phyloP scores from a whole-genome alignment of 2,329 filamentous ascomycete genomes.

The Penicillium vulpinum region DNA sequence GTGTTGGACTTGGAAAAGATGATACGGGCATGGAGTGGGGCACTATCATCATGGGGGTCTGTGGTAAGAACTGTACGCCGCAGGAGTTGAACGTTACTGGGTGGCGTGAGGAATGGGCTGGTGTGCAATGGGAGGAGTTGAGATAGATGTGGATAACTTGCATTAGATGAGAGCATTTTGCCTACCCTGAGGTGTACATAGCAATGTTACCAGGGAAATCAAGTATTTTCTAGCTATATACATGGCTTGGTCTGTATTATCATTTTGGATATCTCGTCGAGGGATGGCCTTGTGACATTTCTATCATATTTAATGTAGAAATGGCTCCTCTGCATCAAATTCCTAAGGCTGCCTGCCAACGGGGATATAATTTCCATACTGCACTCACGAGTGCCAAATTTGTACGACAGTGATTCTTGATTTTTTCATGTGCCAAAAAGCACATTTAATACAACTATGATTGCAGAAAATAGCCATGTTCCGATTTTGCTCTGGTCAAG shows the following conservation, averaged over 20 bases:
- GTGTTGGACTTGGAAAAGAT: constrained; percentile 57
- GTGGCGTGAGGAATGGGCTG: constrained; percentile 94
- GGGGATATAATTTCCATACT: too few species aligned
- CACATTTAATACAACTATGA: too few species aligned
- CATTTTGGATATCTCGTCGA: not conserved
- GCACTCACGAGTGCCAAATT: too few species aligned
- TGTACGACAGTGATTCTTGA: too few species aligned
- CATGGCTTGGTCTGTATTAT: not conserved
- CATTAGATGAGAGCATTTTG: not conserved
- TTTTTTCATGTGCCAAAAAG: too few species aligned
- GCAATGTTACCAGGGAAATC: not conserved
- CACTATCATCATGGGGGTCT: constrained; percentile 84
- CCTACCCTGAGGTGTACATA: not conserved
- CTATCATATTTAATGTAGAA: too few species aligned
- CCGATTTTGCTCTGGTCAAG: too few species aligned
- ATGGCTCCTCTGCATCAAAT: too few species aligned
- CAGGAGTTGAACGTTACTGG: constrained; percentile 64
- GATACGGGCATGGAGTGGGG: constrained; percentile 96
- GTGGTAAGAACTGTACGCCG: constrained; percentile 73
- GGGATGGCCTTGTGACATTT: not conserved
- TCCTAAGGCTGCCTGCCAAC: too few species aligned
- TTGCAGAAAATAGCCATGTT: too few species aligned
- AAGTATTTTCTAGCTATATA: not conserved
- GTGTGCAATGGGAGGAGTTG: constrained; percentile 92
- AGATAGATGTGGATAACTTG: constrained; percentile 14